Evolutionary conservation across 2,329 filamentous ascomycete species (phyloP), one percentile per base, ranked within the genome.

Genomic region (Clonostachys rhizophaga): DNA sequence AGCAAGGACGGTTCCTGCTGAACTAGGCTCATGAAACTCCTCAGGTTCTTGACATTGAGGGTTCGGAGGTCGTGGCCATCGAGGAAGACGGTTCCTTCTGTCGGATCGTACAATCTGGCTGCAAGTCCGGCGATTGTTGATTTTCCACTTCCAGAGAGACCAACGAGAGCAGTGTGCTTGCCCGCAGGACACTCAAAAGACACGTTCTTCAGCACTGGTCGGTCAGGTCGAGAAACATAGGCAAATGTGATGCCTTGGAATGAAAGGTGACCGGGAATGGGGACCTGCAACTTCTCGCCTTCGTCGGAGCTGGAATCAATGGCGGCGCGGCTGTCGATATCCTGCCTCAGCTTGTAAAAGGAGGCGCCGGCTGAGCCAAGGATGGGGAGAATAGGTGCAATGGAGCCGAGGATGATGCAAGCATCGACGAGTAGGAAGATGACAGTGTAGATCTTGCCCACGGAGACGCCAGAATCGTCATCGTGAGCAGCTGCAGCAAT

Each of bases 351-450:
- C 44, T 82, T 80, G 47, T 75, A 64, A 53, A 78, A 87, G 1
- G 83, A 65, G 2, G 78, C 71, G 3, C 79, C 72, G 1, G 82
- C 81, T 34, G 75, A 70, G 2, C 77, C 76, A 34, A 86, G 77
- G 11, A 83, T 74, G 13, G 82, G 79, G 13, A 87, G 64, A 43
- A 85, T 74, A 0, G 83, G 83, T 0, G 81, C 81, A 44, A 85
- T 79, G 45, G 76, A 75, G 33, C 82, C 80, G 20, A 86, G 69
- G 34, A 86, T 74, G 43, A 86, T 78, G 9, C 80, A 81, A 24
- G 80, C 79, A 52, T 86, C 82, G 2, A 85, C 70, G 11, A 85
- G 77, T 33, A 86, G 66, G 46, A 85, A 81, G 12, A 85, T 79
- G 33, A 84, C 81, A 1, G 81, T 83, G 53, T 84, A 85, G 14